A percentile compares a stretch with the other conserved stretches of the same genome.
phyloP scores from a whole-genome alignment of 768 basidiomycete species.

The Gymnopilus junonius region DNA sequence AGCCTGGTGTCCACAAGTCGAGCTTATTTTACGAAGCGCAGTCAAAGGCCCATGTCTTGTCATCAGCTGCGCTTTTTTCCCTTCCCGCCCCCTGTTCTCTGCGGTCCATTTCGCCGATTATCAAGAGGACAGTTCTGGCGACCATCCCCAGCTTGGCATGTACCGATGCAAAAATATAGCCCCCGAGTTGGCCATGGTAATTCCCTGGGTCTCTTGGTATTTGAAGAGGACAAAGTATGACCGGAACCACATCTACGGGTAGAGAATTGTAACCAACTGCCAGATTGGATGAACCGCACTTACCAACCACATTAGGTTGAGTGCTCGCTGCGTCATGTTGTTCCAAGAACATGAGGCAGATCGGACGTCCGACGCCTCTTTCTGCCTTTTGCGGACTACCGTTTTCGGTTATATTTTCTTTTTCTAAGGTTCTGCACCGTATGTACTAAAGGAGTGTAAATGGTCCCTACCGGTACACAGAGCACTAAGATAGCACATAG shows the following conservation, averaged over 20 bases:
- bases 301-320: not conserved
- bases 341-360: not conserved
- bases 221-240: not conserved
- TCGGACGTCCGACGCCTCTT: not conserved
- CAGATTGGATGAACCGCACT: not conserved
- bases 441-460: not conserved
- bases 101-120: not conserved
- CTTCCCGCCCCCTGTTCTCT: not conserved
- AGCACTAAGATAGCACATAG: not conserved
- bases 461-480: not conserved
- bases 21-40: constrained; percentile 16
- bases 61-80: not conserved
- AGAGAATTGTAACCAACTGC: too few species aligned
- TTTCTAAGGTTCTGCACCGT: not conserved
- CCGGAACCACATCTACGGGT: not conserved
- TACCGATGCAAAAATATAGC: not conserved
- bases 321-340: not conserved
- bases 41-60: not conserved
- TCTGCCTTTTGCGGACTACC: not conserved
- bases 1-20: constrained; percentile 4
- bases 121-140: not conserved
- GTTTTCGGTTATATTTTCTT: not conserved
- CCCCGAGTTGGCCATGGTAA: not conserved
- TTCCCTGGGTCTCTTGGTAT: not conserved
- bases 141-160: constrained; percentile 2